These are phyloP conservation scores for Melampsora larici-populina DNA, from an alignment of 1,284 basidiomycete genomes.

Conservation along the genomic window DNA sequence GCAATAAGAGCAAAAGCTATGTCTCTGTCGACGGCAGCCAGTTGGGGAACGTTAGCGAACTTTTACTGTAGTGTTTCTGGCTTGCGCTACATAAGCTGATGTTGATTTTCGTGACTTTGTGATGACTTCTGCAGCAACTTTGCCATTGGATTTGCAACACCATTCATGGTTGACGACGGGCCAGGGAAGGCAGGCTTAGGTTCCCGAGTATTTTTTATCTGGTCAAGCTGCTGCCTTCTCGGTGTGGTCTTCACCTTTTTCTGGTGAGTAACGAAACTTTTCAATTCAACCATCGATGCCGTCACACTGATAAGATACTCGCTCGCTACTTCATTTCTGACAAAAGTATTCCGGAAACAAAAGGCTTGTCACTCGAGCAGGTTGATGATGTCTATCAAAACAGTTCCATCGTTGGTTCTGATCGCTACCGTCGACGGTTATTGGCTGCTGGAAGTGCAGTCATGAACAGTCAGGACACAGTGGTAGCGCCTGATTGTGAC, in stretches of 20 bases:
- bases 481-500: no score
- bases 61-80: not conserved
- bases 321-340: no score
- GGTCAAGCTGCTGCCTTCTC: not conserved
- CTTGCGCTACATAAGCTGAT: no score
- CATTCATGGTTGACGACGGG: not conserved
- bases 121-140: not conserved
- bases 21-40: constrained; percentile 3
- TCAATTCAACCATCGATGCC: not conserved
- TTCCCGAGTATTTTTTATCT: not conserved
- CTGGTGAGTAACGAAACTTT: not conserved
- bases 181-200: not conserved
- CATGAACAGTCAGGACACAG: not conserved
- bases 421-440: constrained; percentile 32
- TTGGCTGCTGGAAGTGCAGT: not conserved
- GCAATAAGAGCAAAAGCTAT: not conserved
- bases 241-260: not conserved
- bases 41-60: not conserved
- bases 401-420: constrained; percentile 45
- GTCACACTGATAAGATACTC: no score
- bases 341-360: constrained; percentile 42
- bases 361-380: no score
- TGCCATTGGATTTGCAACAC: not conserved
- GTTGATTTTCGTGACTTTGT: no score
- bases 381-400: constrained; percentile 65